phyloP scores from a whole-genome alignment of 768 basidiomycete genomes.

The Amanita polypyramis region DNA sequence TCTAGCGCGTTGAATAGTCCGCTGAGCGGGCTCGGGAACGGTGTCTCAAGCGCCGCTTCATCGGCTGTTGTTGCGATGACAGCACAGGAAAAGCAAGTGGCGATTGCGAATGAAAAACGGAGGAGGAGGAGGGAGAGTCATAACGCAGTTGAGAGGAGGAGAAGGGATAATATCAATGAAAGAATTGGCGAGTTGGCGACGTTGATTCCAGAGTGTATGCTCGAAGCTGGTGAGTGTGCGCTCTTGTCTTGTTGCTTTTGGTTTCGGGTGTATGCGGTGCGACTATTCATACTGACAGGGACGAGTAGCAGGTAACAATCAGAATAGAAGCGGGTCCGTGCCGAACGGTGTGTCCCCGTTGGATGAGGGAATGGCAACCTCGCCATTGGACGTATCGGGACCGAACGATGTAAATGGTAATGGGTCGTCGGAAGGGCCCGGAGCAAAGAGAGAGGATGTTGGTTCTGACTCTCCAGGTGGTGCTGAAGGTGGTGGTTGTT shows the following conservation, averaged over 20 bases:
- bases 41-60: neutral
- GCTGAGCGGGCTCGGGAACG: neutral
- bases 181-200: constrained; percentile 86
- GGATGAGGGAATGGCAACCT: neutral
- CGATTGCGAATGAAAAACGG: constrained; percentile 74
- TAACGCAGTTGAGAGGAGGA: constrained; percentile 82
- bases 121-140: constrained; percentile 76
- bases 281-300: no score
- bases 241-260: neutral
- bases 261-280: no score
- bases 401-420: neutral
- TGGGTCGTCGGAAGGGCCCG: neutral
- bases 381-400: neutral
- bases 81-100: constrained; percentile 35
- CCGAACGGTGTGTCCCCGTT: neutral
- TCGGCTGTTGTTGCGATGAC: constrained; percentile 1
- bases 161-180: constrained; percentile 93
- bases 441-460: neutral
- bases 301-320: no score
- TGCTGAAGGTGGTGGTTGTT: constrained; percentile 1
- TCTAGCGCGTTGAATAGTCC: neutral
- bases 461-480: constrained; percentile 1
- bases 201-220: constrained; percentile 78
- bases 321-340: neutral
- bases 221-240: constrained; percentile 37